Conservation (phyloP, 176 grass and related monocot genomes). For the Bolboschoenus planiculmis region DNA sequence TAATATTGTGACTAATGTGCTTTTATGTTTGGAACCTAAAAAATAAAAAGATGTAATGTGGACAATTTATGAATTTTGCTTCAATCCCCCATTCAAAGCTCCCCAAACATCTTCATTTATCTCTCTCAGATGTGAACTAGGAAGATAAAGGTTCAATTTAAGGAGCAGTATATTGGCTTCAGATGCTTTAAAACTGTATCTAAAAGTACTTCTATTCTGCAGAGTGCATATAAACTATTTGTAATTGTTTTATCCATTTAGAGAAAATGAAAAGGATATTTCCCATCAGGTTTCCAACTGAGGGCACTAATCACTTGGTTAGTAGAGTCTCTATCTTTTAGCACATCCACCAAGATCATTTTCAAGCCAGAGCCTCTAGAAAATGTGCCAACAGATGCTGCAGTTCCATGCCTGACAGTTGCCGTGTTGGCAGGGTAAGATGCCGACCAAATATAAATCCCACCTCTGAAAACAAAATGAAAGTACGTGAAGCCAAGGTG, state of each 20-base stretch:
- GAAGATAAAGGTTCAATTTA: not conserved
- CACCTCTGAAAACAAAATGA: constrained; percentile 43
- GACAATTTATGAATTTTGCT: not conserved
- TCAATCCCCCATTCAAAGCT: not conserved
- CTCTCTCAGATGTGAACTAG: not conserved
- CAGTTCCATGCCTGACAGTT: constrained; percentile 51
- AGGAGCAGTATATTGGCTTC: too few relatives aligned
- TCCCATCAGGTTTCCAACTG: constrained; percentile 85
- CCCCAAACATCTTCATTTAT: not conserved
- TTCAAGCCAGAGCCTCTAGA: constrained; percentile 57
- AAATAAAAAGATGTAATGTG: not conserved
- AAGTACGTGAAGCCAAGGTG: not conserved
- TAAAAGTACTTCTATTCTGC: not conserved
- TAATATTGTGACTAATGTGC: not conserved
- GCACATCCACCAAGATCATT: constrained; percentile 78
- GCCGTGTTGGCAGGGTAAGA: constrained; percentile 83
- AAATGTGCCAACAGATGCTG: constrained; percentile 44
- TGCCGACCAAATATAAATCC: constrained; percentile 93
- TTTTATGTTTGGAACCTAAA: not conserved
- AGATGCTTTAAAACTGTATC: not conserved
- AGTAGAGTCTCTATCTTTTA: constrained; percentile 31
- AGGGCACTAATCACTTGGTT: constrained; percentile 60
- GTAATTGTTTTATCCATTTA: too few relatives aligned
- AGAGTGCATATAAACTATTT: not conserved
- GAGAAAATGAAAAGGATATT: constrained; percentile 65